Evolutionary conservation across 2,329 filamentous ascomycete genomes (phyloP).

Genomic region (Verticillium alfalfae): DNA sequence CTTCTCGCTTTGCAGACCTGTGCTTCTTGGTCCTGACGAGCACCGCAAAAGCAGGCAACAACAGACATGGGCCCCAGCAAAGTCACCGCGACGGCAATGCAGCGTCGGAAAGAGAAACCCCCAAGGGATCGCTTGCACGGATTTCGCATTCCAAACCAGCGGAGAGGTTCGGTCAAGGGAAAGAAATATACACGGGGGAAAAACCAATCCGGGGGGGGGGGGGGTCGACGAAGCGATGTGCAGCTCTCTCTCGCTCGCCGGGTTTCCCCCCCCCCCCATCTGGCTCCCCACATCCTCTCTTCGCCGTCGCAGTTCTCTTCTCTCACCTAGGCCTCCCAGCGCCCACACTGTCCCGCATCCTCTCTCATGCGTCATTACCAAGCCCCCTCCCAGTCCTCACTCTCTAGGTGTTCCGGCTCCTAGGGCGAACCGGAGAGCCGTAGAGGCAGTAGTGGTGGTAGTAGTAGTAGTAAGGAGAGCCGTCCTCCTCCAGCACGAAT

Average conservation of each 20-base stretch:
- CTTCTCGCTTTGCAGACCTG: too few species aligned
- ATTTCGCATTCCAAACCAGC: slow-evolving; percentile 3
- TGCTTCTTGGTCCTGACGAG: too few species aligned
- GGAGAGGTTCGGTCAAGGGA: slow-evolving; percentile 1
- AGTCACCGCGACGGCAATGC: not conserved
- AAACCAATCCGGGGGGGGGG: not conserved
- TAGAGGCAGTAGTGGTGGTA: too few species aligned
- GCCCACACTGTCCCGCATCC: not conserved
- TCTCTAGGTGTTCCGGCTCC: too few species aligned
- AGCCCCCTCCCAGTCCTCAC: not conserved
- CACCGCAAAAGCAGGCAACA: not conserved
- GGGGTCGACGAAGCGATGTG: not conserved
- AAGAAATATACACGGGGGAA: slow-evolving; percentile 2
- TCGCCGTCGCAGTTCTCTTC: not conserved
- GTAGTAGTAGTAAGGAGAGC: not conserved
- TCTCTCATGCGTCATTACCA: not conserved
- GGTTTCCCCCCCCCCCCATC: not conserved
- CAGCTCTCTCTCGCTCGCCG: not conserved
- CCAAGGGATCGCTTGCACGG: not conserved
- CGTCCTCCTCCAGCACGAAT: not conserved
- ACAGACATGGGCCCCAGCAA: not conserved
- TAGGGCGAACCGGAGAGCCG: too few species aligned
- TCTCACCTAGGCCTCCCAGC: not conserved
- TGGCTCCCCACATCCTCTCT: not conserved
- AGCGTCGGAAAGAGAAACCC: not conserved